Conservation (phyloP, 176 grass and related monocot species). For the Oryza glumipatula region DNA sequence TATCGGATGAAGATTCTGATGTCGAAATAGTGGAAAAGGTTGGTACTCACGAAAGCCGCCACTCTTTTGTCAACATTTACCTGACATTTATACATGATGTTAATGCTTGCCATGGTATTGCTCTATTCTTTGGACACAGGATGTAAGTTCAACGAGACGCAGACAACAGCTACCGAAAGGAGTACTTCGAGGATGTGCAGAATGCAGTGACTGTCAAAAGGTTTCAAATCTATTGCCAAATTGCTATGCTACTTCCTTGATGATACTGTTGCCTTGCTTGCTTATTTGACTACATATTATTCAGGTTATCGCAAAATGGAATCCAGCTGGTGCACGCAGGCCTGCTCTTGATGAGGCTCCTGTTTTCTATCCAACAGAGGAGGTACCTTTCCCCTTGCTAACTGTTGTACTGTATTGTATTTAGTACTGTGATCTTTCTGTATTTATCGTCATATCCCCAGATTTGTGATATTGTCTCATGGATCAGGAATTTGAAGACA, state of each 20-base stretch:
- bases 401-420: constrained; percentile 13
- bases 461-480: constrained; percentile 34
- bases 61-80: constrained; percentile 35
- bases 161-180: constrained; percentile 72
- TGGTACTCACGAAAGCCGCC: constrained; percentile 14
- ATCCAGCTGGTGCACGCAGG: constrained; percentile 59
- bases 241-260: constrained; percentile 16
- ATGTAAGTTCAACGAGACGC: constrained; percentile 39
- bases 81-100: constrained; percentile 12
- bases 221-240: constrained; percentile 38
- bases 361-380: constrained; percentile 84
- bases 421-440: background rate
- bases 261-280: constrained; percentile 5
- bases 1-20: constrained; percentile 56
- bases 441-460: constrained; percentile 1
- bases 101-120: constrained; percentile 21
- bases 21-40: constrained; percentile 59
- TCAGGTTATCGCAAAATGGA: constrained; percentile 88
- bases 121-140: constrained; percentile 54
- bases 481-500: constrained; percentile 85
- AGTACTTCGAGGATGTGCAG: constrained; percentile 80
- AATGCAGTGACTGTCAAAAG: constrained; percentile 78
- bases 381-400: constrained; percentile 56
- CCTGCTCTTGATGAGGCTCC: constrained; percentile 83
- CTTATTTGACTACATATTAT: constrained; percentile 26